phyloP scores from a whole-genome alignment of 306 rosid genomes.

The Vicia sativa region DNA sequence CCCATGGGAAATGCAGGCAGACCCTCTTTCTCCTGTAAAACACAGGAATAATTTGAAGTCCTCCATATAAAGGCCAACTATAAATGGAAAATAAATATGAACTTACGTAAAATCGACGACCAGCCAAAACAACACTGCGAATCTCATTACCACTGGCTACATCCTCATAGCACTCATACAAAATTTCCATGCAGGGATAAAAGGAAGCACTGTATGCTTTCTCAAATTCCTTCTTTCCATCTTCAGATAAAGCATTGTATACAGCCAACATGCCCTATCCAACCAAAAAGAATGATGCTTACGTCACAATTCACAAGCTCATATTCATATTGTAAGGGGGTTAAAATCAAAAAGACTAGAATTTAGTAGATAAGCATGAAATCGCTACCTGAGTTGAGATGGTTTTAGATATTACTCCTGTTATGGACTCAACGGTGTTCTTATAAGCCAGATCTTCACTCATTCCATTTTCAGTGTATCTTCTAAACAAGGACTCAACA shows the following conservation, averaged over 20 bases:
- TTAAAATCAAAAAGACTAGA: not conserved
- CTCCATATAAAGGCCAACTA: not conserved
- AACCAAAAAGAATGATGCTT: slow-evolving; percentile 1
- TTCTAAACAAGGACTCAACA: slow-evolving; percentile 92
- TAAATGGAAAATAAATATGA: not conserved
- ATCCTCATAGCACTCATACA: slow-evolving; percentile 97
- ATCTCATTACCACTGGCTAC: slow-evolving; percentile 92
- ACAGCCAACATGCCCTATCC: slow-evolving; percentile 87
- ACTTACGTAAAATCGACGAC: slow-evolving; percentile 90
- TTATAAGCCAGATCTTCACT: slow-evolving; percentile 86
- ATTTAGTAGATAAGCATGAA: slow-evolving; percentile 23
- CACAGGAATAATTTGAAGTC: slow-evolving; percentile 16
- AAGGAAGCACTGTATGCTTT: slow-evolving; percentile 91
- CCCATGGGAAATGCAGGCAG: slow-evolving; percentile 99
- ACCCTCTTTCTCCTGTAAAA: slow-evolving; percentile 92
- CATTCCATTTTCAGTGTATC: slow-evolving; percentile 92
- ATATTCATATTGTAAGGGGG: not conserved
- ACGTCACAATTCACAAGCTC: slow-evolving; percentile 22
- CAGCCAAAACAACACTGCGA: slow-evolving; percentile 96
- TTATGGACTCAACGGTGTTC: slow-evolving; percentile 89
- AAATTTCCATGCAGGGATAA: slow-evolving; percentile 96
- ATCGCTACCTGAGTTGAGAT: slow-evolving; percentile 80
- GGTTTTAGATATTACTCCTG: slow-evolving; percentile 81
- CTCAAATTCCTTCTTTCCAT: slow-evolving; percentile 86
- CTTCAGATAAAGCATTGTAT: slow-evolving; percentile 73